Evolutionary conservation across 768 basidiomycete genomes (phyloP).

Genomic region (Leccinum uliginosum): DNA sequence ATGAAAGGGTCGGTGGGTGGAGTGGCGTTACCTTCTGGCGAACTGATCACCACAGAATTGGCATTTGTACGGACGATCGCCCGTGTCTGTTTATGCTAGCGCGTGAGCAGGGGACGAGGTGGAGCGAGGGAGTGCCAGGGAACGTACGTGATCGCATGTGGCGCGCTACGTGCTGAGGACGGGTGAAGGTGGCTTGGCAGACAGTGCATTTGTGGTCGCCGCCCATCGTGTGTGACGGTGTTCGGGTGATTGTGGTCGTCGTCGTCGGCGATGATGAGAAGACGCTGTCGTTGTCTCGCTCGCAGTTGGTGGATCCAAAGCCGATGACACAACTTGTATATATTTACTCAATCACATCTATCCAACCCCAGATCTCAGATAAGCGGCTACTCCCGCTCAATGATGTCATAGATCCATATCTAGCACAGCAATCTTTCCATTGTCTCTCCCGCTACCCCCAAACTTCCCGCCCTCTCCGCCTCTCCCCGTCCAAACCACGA

Average conservation of each 20-base stretch:
- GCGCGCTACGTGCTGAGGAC: constrained; percentile 84
- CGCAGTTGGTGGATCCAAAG: constrained; percentile 23
- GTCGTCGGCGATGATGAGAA: constrained; percentile 13
- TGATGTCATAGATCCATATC: constrained; percentile 28
- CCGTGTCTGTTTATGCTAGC: constrained; percentile 56
- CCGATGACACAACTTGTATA: constrained; percentile 37
- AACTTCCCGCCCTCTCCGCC: neutral
- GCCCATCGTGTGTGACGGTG: constrained; percentile 43
- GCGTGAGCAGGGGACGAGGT: constrained; percentile 9
- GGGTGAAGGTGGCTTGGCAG: constrained; percentile 82
- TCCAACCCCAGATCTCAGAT: constrained; percentile 34
- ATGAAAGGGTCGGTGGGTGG: constrained; percentile 2
- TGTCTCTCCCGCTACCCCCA: neutral
- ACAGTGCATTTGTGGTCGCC: constrained; percentile 87
- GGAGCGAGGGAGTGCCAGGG: constrained; percentile 16
- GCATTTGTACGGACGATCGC: constrained; percentile 87
- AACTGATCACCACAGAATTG: constrained; percentile 88
- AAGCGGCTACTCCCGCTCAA: constrained; percentile 22
- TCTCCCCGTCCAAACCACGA: neutral
- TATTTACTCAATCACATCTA: constrained; percentile 30
- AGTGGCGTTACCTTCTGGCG: constrained; percentile 59
- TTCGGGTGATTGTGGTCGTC: neutral
- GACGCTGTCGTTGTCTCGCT: constrained; percentile 18
- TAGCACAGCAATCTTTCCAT: neutral
- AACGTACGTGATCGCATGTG: constrained; percentile 89